Evolutionary conservation across 208 protist species (phyloP).

Genomic region (Wallacemonas sp.): DNA sequence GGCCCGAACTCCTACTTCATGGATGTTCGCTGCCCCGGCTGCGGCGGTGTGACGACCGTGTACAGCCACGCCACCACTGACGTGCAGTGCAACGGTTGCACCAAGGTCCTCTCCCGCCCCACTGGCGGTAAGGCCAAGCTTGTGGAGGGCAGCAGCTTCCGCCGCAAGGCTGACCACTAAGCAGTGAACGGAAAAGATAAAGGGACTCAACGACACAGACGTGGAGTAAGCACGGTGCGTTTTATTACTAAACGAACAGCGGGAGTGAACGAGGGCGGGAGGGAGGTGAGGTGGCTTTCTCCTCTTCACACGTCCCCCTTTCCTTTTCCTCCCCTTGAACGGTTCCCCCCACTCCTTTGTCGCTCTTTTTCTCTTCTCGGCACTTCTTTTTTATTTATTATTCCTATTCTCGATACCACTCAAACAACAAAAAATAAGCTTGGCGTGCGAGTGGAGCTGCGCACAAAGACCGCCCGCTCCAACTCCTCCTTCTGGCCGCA

Average conservation of each 20-base stretch:
- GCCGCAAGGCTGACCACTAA: conserved; percentile 95
- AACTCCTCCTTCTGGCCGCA: not conserved
- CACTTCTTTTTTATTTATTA: not conserved
- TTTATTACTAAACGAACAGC: not conserved
- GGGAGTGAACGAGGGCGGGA: too few species aligned
- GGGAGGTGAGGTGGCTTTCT: not conserved
- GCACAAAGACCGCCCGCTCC: not conserved
- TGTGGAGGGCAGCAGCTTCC: conserved; percentile 94
- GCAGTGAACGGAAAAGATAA: conserved; percentile 7
- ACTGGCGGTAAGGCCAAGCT: conserved; percentile 98
- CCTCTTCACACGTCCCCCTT: not conserved
- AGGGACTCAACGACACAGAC: not conserved
- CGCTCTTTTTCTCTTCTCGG: conserved; percentile 8
- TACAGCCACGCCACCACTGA: conserved; percentile 98
- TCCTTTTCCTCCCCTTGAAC: not conserved
- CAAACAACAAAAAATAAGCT: not conserved
- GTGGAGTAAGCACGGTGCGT: conserved; percentile 14
- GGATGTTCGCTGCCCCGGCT: conserved; percentile 99
- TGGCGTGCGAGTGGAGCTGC: too few species aligned
- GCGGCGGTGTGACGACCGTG: conserved; percentile 94
- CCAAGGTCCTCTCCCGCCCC: conserved; percentile 96
- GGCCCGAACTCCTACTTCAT: conserved; percentile 99
- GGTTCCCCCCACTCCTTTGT: not conserved
- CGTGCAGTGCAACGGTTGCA: conserved; percentile 97
- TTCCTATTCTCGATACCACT: not conserved